Evolutionary conservation across 805 yeast species (phyloP), one percentile per base, ranked within the genome.

Genomic region (Metschnikowia anglica): DNA sequence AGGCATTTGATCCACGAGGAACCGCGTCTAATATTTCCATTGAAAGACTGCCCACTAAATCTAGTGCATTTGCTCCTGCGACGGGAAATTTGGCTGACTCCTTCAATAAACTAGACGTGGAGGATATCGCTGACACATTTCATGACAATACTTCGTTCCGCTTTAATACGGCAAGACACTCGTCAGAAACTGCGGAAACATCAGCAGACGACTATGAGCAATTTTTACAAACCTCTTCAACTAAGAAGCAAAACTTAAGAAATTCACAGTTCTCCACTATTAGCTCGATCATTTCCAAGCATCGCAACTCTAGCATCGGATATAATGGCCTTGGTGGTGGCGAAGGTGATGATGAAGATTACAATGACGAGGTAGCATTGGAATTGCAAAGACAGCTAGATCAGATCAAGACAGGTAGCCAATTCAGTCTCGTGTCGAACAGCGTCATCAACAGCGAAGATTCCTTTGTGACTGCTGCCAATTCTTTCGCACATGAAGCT

Each of bases 251-350:
- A 11, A 33, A 24, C 10, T 2, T 19, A 7, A 56, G 72, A 43
- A 47, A 58, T 33, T 65, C 72, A 41, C 72, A 63, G 33, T 44
- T 67, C 19, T 69, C 74, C 9, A 70, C 67, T 59, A 67, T 69
- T 10, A 68, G 73, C 43, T 69, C 74, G 0, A 66, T 70, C 37
- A 59, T 70, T 23, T 67, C 72, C 5, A 69, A 66, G 46, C 69
- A 58, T 15, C 44, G 40, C 33, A 26, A 41, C n/a, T 35, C 44
- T 10, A 35, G 16, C 5, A 25, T 41, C 13, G n/a, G 25, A 28
- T 19, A 7, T n/a, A 8, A 19, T 20, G 32, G n/a, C 9, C 58
- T 60, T 34, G 56, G 60, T 4, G 52, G 47, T 9, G 47, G 53
- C 26, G 34, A 29, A 17, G 28, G 29, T 4, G 37, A 24, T n/a